Conservation (phyloP, 139 green algal genomes). For the Chlamydomonas sp. region DNA sequence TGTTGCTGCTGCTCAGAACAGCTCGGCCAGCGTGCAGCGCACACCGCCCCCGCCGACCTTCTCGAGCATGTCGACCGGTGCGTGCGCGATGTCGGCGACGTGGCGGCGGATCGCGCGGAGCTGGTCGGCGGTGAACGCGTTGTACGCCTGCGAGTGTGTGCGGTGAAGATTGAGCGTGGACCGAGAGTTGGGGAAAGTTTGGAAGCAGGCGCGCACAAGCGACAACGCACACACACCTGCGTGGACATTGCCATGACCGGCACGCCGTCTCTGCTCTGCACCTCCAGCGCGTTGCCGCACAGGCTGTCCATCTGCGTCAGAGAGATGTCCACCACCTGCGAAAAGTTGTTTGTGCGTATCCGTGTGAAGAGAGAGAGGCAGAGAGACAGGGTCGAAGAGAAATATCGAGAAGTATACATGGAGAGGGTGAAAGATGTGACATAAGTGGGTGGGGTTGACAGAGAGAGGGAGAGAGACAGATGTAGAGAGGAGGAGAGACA, state of each 20-base stretch:
- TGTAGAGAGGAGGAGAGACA: too few species aligned
- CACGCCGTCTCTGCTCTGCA: conserved; percentile 70
- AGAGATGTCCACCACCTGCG: conserved; percentile 80
- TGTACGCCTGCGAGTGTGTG: conserved; percentile 75
- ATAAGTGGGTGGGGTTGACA: too few species aligned
- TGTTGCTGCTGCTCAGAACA: conserved; percentile 62
- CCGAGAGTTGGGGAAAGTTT: not conserved
- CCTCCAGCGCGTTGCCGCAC: conserved; percentile 90
- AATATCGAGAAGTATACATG: too few species aligned
- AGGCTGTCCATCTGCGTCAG: conserved; percentile 77
- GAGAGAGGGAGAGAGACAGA: too few species aligned
- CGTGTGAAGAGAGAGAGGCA: too few species aligned
- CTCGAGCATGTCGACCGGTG: conserved; percentile 87
- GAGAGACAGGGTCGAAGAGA: too few species aligned
- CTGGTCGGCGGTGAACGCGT: conserved; percentile 82
- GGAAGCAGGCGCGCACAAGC: too few species aligned
- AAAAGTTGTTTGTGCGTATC: too few species aligned
- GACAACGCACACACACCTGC: conserved; percentile 41
- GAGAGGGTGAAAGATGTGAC: too few species aligned
- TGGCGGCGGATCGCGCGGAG: conserved; percentile 50
- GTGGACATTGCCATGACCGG: conserved; percentile 81
- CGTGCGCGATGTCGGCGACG: conserved; percentile 70
- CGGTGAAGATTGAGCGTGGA: not conserved
- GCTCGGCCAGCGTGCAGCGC: conserved; percentile 82
- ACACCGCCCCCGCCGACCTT: conserved; percentile 84